Conservation (phyloP, 2,329 filamentous ascomycete species). For the Neonectria neomacrospora region DNA sequence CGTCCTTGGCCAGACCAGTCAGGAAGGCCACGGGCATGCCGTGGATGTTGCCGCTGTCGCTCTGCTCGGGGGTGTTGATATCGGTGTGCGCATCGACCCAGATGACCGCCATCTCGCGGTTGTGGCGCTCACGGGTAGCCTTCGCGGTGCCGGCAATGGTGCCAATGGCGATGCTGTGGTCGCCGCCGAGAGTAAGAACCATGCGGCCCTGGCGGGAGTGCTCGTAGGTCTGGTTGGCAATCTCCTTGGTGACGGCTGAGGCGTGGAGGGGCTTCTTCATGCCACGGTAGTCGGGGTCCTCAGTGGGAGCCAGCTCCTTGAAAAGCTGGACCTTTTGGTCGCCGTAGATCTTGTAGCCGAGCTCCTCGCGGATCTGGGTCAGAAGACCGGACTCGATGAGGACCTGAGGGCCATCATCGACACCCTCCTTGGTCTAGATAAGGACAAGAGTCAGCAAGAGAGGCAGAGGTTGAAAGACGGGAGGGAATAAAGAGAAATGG, state of each 20-base stretch:
- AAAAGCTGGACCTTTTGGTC: conserved; percentile 87
- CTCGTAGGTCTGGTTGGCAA: conserved; percentile 86
- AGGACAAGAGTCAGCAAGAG: conserved; percentile 14
- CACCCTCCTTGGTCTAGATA: conserved; percentile 80
- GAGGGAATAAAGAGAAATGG: background rate
- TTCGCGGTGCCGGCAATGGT: conserved; percentile 88
- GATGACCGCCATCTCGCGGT: conserved; percentile 89
- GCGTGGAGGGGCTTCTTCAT: conserved; percentile 96
- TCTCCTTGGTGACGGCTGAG: conserved; percentile 82
- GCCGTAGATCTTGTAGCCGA: conserved; percentile 88
- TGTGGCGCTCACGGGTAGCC: conserved; percentile 84
- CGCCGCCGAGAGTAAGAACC: conserved; percentile 92
- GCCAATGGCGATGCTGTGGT: conserved; percentile 96
- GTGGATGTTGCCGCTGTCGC: conserved; percentile 92
- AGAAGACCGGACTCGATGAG: conserved; percentile 91
- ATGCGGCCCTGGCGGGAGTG: conserved; percentile 86
- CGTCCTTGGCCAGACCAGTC: conserved; percentile 83
- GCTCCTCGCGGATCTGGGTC: conserved; percentile 82
- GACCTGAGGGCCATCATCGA: conserved; percentile 89
- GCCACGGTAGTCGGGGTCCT: conserved; percentile 82
- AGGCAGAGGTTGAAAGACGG: background rate
- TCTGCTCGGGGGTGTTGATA: conserved; percentile 95
- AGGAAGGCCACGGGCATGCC: conserved; percentile 97
- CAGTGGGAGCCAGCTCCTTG: conserved; percentile 74
- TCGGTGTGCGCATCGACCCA: conserved; percentile 99